Base-by-base conservation (phyloP, 2,329 filamentous ascomycete species). In the Penicillium fuscoglaucum region DNA sequence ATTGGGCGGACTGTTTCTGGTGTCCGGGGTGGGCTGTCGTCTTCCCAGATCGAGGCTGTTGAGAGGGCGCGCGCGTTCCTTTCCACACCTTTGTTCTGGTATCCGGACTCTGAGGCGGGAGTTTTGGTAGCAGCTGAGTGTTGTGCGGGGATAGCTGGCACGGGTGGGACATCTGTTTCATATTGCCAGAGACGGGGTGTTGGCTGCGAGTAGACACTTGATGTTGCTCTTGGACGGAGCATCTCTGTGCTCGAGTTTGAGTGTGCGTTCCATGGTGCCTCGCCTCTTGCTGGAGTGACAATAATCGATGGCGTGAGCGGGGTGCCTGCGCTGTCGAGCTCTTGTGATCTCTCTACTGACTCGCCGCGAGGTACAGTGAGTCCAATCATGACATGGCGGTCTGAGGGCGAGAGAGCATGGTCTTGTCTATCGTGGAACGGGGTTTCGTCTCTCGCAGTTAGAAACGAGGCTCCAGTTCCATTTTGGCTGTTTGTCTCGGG, bases 301-400 rank as follows among this genome's bases (percentile, higher is more conserved):
- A 80, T 64, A 44, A 81, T 81, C 0, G 75, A 74, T 4, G 79
- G 79, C 1, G 78, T 80, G 19, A 72, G 68, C 1, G 78, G 77
- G 3, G 76, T 77, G 13, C 64, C 64, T 54, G 67, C 61, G 59
- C 69, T 68, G 35, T 75, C 70, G 15, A 62, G 51, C 29, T 69
- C 72, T 55, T 60, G 69, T 15, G 62, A 33, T 26, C 59, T 62
- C 24, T 68, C 61, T 0, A 63, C 59, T 6, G 73, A 65, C 48
- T 76, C 72, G 43, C 72, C 60, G 44, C 66, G 67, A 31, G 78
- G 74, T 19, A 81, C 69, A 5, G 72, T 74, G 10, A 80, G 70
- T 12, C 79, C 79, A 53, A 81, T 81, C 58, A 79, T 71, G 17
- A 82, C 77, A 13, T 77, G 74, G 13, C 77, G 68, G 58, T 79